phyloP scores from a whole-genome alignment of 2,329 filamentous ascomycete species.

The Fusarium lateritium region DNA sequence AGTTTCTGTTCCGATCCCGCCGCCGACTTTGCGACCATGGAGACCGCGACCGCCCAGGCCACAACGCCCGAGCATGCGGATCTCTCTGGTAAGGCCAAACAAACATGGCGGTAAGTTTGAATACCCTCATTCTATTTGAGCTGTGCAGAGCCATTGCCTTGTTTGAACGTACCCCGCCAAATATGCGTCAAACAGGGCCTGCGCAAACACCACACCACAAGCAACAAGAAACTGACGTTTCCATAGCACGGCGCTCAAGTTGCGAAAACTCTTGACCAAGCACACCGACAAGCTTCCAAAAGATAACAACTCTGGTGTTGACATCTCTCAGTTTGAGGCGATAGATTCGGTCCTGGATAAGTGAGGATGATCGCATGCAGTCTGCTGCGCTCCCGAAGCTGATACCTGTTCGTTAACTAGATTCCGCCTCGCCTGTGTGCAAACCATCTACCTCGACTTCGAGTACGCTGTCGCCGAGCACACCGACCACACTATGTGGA shows the following conservation, averaged over 20 bases:
- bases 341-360: slow-evolving; percentile 61
- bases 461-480: slow-evolving; percentile 73
- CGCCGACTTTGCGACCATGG: slow-evolving; percentile 42
- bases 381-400: slow-evolving; percentile 27
- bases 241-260: slow-evolving; percentile 59
- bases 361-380: slow-evolving; percentile 50
- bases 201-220: slow-evolving; percentile 34
- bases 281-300: slow-evolving; percentile 61
- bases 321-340: slow-evolving; percentile 61
- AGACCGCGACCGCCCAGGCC: slow-evolving; percentile 34
- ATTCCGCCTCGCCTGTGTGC: slow-evolving; percentile 80
- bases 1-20: slow-evolving; percentile 23
- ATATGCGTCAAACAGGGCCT: slow-evolving; percentile 16
- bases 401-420: slow-evolving; percentile 56
- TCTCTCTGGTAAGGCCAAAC: slow-evolving; percentile 52
- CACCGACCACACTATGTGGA: slow-evolving; percentile 83
- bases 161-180: slow-evolving; percentile 17
- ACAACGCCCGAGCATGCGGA: slow-evolving; percentile 40
- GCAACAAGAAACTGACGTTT: slow-evolving; percentile 39
- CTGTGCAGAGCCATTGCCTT: slow-evolving; percentile 2
- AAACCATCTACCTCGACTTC: slow-evolving; percentile 80
- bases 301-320: slow-evolving; percentile 54
- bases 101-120: slow-evolving; percentile 58
- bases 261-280: slow-evolving; percentile 60
- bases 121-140: slow-evolving; percentile 10